Evolutionary conservation across 805 yeast genomes (phyloP), one percentile per base, ranked within the genome.

Genomic region (Schwanniomyces vanrijiae): DNA sequence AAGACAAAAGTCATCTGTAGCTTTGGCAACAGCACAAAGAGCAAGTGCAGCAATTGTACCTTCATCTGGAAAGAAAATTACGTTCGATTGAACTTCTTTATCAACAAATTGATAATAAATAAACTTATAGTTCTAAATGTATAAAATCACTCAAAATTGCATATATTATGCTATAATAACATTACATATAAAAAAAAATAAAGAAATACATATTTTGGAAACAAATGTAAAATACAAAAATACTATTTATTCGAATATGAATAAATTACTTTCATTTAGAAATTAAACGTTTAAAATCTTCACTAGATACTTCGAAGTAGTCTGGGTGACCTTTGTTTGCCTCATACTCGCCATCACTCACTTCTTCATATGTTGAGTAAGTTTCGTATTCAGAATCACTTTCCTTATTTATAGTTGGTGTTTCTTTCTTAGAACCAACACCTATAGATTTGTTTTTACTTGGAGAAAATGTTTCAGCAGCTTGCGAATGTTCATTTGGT

Each of bases 11-110:
- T 85, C 97, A 7, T 91, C 97, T 40, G 80, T 88, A 38, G 96
- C 96, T 0, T 76, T 92, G 56, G 92, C 96, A 1, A 75, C 75
- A 13, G 97, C 98, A 3, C 96, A 81, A 69, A 83, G 98, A 71
- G 96, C 84, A 7, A 85, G 88, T 58, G 89, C 90, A 16, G 91
- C 95, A 5, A 88, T 92, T 61, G 96, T 90, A 24, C 82, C 88
- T 42, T 86, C 97, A 1, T 75, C 84, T n/a, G 98, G 98, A 64
- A 91, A 88, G 69, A 92, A 90, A 64, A 75, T 78, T 35, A 85
- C 80, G 5, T 89, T 89, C 61, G 86, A 84, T 55, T 80, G 64
- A 52, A 31, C 10, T 25, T 11, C 14, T 22, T 22, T 22, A 37
- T 13, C 14, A 19, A 20, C 14, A 8, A 37, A 37, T 37, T 13